Evolutionary conservation across 225 moss, liverwort and hornwort species (phyloP).

Genomic region (Polytrichum formosum): DNA sequence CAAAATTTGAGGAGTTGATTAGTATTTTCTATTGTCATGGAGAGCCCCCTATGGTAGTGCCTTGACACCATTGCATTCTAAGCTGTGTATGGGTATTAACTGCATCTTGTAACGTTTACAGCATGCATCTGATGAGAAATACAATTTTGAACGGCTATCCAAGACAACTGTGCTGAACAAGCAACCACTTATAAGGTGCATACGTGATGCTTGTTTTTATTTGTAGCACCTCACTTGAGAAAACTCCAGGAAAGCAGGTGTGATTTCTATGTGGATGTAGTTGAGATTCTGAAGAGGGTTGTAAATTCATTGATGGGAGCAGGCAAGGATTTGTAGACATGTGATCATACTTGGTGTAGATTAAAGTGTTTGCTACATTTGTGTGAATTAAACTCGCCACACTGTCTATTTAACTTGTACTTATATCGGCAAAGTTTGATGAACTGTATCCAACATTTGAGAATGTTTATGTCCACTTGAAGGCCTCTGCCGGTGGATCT

Average conservation of each 20-base stretch:
- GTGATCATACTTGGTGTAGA: background rate
- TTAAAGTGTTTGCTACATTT: too few species aligned
- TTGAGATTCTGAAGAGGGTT: background rate
- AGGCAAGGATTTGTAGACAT: background rate
- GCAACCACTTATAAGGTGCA: conserved; percentile 85
- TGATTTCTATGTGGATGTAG: conserved; percentile 10
- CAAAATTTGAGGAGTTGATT: too few species aligned
- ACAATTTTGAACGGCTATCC: conserved; percentile 88
- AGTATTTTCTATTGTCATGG: too few species aligned
- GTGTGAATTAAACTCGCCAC: too few species aligned
- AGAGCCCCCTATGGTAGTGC: too few species aligned
- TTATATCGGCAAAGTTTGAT: too few species aligned
- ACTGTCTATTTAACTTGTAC: too few species aligned
- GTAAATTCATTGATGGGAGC: background rate
- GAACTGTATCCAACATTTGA: too few species aligned
- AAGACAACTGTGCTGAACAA: conserved; percentile 89
- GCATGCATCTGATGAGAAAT: conserved; percentile 99
- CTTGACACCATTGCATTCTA: too few species aligned
- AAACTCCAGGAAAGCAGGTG: too few species aligned
- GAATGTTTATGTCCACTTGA: background rate
- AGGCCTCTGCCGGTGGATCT: conserved; percentile 83
- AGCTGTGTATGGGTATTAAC: background rate
- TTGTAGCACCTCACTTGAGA: too few species aligned
- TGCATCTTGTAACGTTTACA: conserved; percentile 21
- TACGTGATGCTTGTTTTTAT: too few species aligned